Percentiles rank a stretch among this genome's conserved stretches.
Evolutionary conservation across 1,284 basidiomycete species (phyloP).

Genomic region (Laetiporus sulphureus): DNA sequence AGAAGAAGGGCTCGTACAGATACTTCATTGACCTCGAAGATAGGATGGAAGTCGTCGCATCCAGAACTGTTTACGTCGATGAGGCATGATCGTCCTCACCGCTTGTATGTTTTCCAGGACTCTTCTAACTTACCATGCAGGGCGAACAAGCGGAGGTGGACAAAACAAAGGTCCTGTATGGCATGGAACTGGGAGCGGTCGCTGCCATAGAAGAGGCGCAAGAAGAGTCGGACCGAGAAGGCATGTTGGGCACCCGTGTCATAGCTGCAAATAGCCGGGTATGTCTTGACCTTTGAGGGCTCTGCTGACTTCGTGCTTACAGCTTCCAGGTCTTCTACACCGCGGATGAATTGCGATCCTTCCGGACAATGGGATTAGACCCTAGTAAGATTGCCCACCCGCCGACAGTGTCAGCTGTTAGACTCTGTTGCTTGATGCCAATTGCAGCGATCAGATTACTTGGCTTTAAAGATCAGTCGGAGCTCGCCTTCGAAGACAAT

Average conservation of each 20-base stretch:
- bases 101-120: not conserved
- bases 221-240: slow-evolving; percentile 31
- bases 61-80: slow-evolving; percentile 71
- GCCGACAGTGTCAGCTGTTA: not conserved
- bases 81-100: too few relatives aligned
- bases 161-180: slow-evolving; percentile 52
- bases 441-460: slow-evolving; percentile 70
- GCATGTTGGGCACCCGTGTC: slow-evolving; percentile 27
- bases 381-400: slow-evolving; percentile 49
- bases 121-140: slow-evolving; percentile 28
- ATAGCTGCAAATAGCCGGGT: slow-evolving; percentile 48
- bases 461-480: slow-evolving; percentile 79
- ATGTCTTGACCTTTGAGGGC: slow-evolving; percentile 15
- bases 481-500: slow-evolving; percentile 82
- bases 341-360: slow-evolving; percentile 74
- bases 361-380: slow-evolving; percentile 73
- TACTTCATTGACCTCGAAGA: slow-evolving; percentile 79
- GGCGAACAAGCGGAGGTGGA: slow-evolving; percentile 54
- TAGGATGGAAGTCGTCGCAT: slow-evolving; percentile 66
- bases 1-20: slow-evolving; percentile 74
- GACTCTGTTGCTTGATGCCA: too few relatives aligned
- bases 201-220: slow-evolving; percentile 35
- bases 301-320: not conserved
- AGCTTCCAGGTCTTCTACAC: slow-evolving; percentile 59
- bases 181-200: slow-evolving; percentile 48